Evolutionary conservation across 257 asterid species (phyloP).

Genomic region (Solanum commersonii): DNA sequence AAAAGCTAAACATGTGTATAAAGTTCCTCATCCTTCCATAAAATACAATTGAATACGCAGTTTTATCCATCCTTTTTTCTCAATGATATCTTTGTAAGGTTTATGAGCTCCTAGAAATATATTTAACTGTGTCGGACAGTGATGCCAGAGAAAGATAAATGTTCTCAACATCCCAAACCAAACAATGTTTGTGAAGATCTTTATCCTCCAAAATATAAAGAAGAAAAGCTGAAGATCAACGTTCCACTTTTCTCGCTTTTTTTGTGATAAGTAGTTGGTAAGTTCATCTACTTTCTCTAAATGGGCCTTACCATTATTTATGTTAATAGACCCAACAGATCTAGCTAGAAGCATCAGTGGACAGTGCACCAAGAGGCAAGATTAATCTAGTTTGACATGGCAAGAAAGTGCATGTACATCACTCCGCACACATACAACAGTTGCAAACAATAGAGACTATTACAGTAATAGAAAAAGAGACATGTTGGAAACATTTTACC

Average conservation of each 20-base stretch:
- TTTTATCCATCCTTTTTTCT: background rate
- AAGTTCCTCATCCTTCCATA: background rate
- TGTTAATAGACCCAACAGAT: background rate
- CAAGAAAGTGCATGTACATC: background rate
- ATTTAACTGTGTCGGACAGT: background rate
- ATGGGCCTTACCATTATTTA: background rate
- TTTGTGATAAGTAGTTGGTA: background rate
- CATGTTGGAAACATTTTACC: constrained; percentile 43
- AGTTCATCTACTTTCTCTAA: background rate
- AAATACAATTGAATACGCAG: background rate
- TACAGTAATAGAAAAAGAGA: background rate
- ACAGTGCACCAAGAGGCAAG: background rate
- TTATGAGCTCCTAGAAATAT: background rate
- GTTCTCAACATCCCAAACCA: background rate
- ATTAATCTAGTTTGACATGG: background rate
- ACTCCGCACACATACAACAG: background rate
- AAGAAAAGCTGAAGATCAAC: background rate
- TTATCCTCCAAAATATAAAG: background rate
- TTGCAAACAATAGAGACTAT: background rate
- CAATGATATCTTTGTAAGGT: background rate
- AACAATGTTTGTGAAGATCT: background rate
- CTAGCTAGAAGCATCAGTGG: background rate
- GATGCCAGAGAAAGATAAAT: background rate
- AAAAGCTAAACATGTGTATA: background rate
- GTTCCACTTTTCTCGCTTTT: background rate